phyloP scores from a whole-genome alignment of 2,329 filamentous ascomycete genomes.

The Hypoxylon sp. region DNA sequence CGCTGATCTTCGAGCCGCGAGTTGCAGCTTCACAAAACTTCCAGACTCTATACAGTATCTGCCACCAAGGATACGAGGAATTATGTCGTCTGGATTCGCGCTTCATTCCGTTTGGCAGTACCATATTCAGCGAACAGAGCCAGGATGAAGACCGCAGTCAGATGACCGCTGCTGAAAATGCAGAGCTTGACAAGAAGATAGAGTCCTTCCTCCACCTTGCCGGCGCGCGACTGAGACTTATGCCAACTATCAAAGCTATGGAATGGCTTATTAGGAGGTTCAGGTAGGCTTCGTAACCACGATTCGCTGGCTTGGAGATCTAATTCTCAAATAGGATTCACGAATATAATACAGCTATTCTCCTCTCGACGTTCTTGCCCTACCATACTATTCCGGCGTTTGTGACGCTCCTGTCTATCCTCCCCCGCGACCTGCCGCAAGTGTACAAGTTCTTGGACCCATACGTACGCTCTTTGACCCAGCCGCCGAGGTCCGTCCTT shows the following conservation, averaged over 20 bases:
- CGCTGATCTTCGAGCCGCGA: constrained; percentile 89
- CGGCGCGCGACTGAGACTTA: constrained; percentile 81
- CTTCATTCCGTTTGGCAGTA: constrained; percentile 79
- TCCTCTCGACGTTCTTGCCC: constrained; percentile 89
- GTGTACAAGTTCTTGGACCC: constrained; percentile 88
- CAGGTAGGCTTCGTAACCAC: constrained; percentile 66
- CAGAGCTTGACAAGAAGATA: constrained; percentile 80
- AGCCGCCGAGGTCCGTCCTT: constrained; percentile 82
- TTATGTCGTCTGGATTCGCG: constrained; percentile 87
- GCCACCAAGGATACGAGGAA: constrained; percentile 89
- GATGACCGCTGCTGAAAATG: constrained; percentile 85
- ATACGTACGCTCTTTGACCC: constrained; percentile 82
- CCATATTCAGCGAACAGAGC: constrained; percentile 94
- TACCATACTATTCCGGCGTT: constrained; percentile 92
- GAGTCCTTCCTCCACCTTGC: constrained; percentile 86
- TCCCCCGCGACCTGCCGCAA: constrained; percentile 79
- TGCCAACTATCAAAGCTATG: constrained; percentile 88
- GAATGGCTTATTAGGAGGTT: constrained; percentile 97
- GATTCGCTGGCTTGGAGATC: neutral
- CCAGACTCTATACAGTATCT: constrained; percentile 88
- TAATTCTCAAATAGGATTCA: constrained; percentile 74
- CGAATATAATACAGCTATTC: constrained; percentile 83
- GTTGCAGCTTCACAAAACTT: constrained; percentile 90
- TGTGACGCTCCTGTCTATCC: constrained; percentile 84
- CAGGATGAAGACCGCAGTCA: constrained; percentile 88